These are phyloP conservation scores for Dichotomocladium elegans DNA, from an alignment of 371 early-diverging fungal species.

Conservation along the genomic window DNA sequence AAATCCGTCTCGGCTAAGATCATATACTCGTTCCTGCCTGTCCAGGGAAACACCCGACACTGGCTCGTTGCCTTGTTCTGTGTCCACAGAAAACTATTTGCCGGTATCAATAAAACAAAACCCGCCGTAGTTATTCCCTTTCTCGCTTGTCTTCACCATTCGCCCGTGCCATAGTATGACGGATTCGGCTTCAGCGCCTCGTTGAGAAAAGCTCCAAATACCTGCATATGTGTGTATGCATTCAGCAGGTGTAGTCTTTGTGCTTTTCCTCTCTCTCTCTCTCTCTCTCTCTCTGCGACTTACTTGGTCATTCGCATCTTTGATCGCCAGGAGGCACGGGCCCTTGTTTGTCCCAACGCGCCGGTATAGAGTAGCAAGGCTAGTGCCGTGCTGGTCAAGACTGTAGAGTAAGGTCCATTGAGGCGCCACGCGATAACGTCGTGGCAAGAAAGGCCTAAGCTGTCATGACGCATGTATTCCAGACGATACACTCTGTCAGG, in stretches of 20 bases:
- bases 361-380: slow-evolving; percentile 75
- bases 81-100: slow-evolving; percentile 78
- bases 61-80: slow-evolving; percentile 13
- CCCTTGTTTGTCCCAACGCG: slow-evolving; percentile 55
- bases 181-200: slow-evolving; percentile 62
- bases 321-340: slow-evolving; percentile 69
- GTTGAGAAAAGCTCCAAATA: slow-evolving; percentile 87
- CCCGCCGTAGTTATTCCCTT: too few species aligned
- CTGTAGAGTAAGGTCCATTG: slow-evolving; percentile 83
- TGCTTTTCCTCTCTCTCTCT: too few species aligned
- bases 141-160: slow-evolving; percentile 65
- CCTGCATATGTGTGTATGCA: slow-evolving; percentile 35
- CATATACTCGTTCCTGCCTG: slow-evolving; percentile 89
- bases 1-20: slow-evolving; percentile 78
- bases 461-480: too few species aligned
- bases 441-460: slow-evolving; percentile 54
- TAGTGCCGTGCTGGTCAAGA: slow-evolving; percentile 89
- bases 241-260: too few species aligned
- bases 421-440: slow-evolving; percentile 58
- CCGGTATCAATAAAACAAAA: neutral
- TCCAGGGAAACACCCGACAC: slow-evolving; percentile 67
- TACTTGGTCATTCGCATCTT: slow-evolving; percentile 66
- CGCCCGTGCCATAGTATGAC: slow-evolving; percentile 87
- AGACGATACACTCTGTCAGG: too few species aligned
- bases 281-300: too few species aligned